Base-by-base conservation (phyloP, 306 rosid species). In the Sindora glabra region DNA sequence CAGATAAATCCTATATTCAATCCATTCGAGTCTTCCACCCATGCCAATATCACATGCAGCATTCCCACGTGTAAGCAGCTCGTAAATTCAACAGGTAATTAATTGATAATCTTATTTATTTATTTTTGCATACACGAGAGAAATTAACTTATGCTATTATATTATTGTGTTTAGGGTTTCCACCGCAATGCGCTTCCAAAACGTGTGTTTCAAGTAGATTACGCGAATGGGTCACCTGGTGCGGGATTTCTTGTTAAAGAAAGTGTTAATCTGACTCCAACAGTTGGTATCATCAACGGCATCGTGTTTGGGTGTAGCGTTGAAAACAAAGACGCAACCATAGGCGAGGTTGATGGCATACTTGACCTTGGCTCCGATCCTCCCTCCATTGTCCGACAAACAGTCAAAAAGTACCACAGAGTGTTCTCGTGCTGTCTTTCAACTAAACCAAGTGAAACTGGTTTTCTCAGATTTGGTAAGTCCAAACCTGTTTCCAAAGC, bases 371-470 rank as follows among this genome's bases (percentile, higher is more conserved):
- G 68, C 39, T 64, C 50, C 6, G 77, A 81, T 44, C 49, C 64
- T 9, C 79, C 81, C 50, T 84, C 90, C 27, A 33, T 76, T 73
- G 18, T 73, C 12, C 45, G 44, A 4, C 90, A 84, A 45, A 42
- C 73, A 45, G 75, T 87, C 14, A 13, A 29, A 3, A 78, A 73
- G 50, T 72, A 69, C 48, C 85, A 85, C 36, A 26, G 56, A 57
- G 90, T 65, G 14, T 84, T 84, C 76, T 71, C 90, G 47, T 84
- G 81, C 55, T 84, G 90, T 42, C 90, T 84, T 17, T 87, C 90
- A 10, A 10, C 55, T 2, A 53, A 48, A 4, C 44, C 81, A 39
- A 46, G 74, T 46, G 45, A 59, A 18, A 72, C 41, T 44, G 90
- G 90, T 33, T 73, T 70, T 68, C 65, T 84, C 41, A 81, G 85